Percentiles rank a stretch among this genome's conserved stretches.
phyloP scores from a whole-genome alignment of 495 filamentous ascomycete genomes.

The Lepidopterella palustris region DNA sequence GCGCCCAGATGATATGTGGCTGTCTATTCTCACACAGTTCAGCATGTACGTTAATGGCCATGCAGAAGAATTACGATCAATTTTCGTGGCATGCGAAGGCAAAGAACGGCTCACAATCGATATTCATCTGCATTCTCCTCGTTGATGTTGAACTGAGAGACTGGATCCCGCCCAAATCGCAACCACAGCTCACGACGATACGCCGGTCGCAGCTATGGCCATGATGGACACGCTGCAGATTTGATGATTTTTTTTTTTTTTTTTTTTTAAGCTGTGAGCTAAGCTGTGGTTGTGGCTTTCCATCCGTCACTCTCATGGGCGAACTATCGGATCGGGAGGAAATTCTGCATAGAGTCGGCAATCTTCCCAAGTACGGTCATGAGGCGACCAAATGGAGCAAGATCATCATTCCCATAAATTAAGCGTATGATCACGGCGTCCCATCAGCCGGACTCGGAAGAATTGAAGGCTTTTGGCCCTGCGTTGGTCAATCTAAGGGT shows the following conservation, averaged over 20 bases:
- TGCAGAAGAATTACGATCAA: constrained; percentile 33
- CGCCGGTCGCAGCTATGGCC: constrained; percentile 33
- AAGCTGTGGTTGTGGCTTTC: constrained; percentile 39
- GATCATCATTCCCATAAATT: constrained; percentile 16
- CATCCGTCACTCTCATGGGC: constrained; percentile 47
- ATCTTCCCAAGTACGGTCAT: constrained; percentile 37
- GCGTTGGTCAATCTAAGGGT: constrained; percentile 10
- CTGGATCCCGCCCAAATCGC: constrained; percentile 44
- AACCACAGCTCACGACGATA: constrained; percentile 39
- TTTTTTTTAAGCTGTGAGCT: constrained; percentile 23
- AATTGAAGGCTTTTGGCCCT: constrained; percentile 20
- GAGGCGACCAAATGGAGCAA: constrained; percentile 29
- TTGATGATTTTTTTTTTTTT: too few species aligned
- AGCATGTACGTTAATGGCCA: constrained; percentile 32
- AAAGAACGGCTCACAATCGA: constrained; percentile 25
- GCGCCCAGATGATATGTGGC: constrained; percentile 42
- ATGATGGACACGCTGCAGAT: constrained; percentile 43
- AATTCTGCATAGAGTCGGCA: constrained; percentile 35
- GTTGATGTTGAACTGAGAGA: constrained; percentile 33
- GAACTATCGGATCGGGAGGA: constrained; percentile 39
- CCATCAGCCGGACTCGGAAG: constrained; percentile 3
- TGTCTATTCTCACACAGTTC: constrained; percentile 35
- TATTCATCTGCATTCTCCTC: constrained; percentile 22
- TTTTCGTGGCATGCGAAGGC: constrained; percentile 38
- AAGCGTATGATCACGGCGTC: constrained; percentile 22